A percentile compares a stretch with the other conserved stretches of the same genome.
Evolutionary conservation across 2,329 filamentous ascomycete genomes (phyloP).

Genomic region (Pseudopyrenochaeta lycopersici): DNA sequence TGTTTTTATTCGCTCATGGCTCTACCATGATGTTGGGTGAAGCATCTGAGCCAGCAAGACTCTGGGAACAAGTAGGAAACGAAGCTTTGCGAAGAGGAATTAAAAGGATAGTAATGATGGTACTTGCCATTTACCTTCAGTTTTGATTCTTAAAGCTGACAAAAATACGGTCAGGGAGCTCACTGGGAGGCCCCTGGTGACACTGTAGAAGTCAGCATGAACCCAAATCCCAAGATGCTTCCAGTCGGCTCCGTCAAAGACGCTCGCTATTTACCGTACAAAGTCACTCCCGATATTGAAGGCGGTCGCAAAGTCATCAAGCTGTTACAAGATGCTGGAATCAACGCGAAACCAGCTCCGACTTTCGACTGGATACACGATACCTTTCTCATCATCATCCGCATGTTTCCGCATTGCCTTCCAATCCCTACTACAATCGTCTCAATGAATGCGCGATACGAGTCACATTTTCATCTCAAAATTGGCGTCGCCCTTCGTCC

Average conservation of each 20-base stretch:
- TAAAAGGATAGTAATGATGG: constrained; percentile 70
- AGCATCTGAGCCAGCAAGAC: constrained; percentile 64
- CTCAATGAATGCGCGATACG: constrained; percentile 60
- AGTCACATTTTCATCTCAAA: constrained; percentile 63
- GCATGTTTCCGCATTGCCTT: constrained; percentile 69
- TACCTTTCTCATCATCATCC: constrained; percentile 70
- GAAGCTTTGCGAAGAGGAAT: constrained; percentile 65
- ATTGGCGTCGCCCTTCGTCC: constrained; percentile 64
- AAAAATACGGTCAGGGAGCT: constrained; percentile 57
- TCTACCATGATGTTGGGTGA: constrained; percentile 76
- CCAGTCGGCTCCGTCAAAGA: background rate
- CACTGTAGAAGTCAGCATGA: constrained; percentile 65
- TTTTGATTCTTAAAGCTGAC: background rate
- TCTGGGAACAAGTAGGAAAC: constrained; percentile 70
- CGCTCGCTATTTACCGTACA: constrained; percentile 64
- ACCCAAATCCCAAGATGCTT: constrained; percentile 58
- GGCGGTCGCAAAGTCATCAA: constrained; percentile 55
- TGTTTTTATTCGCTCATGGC: constrained; percentile 72
- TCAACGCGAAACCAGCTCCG: constrained; percentile 60
- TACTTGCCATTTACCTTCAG: constrained; percentile 32
- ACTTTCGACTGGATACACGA: constrained; percentile 66
- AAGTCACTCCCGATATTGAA: constrained; percentile 67
- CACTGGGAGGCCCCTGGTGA: constrained; percentile 66
- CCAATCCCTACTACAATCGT: constrained; percentile 67
- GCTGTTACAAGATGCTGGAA: constrained; percentile 60